Conservation (phyloP, 2,329 filamentous ascomycete genomes). For the Neurospora crassa region DNA sequence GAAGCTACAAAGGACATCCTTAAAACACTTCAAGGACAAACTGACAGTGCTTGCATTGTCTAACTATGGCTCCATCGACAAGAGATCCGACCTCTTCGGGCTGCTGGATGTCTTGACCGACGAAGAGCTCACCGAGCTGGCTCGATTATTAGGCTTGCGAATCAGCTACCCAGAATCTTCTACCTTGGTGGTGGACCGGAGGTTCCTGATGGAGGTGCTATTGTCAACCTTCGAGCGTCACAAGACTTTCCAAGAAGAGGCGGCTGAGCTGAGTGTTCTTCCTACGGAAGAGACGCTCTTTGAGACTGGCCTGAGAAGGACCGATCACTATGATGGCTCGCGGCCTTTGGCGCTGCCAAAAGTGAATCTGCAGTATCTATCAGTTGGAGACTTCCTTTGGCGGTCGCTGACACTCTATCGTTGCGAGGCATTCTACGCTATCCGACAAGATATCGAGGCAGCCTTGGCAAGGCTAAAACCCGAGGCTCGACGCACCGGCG, state of each 20-base stretch:
- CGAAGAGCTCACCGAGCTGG: slow-evolving; percentile 61
- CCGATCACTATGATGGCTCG: slow-evolving; percentile 80
- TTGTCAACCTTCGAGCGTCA: slow-evolving; percentile 66
- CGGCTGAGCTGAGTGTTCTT: slow-evolving; percentile 61
- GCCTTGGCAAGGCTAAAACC: slow-evolving; percentile 72
- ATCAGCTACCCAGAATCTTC: slow-evolving; percentile 70
- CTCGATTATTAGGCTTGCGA: slow-evolving; percentile 63
- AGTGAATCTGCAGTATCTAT: slow-evolving; percentile 89
- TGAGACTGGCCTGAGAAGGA: slow-evolving; percentile 66
- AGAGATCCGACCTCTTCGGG: slow-evolving; percentile 65
- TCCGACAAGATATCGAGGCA: slow-evolving; percentile 82
- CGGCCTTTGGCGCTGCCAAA: slow-evolving; percentile 86
- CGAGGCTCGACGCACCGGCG: slow-evolving; percentile 51
- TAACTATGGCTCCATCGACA: slow-evolving; percentile 82
- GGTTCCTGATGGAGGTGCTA: slow-evolving; percentile 61
- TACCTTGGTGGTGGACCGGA: slow-evolving; percentile 52
- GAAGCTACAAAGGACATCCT: slow-evolving; percentile 66
- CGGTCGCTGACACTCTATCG: slow-evolving; percentile 82
- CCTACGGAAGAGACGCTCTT: slow-evolving; percentile 80
- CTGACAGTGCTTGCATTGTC: slow-evolving; percentile 84
- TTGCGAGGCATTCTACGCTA: slow-evolving; percentile 86
- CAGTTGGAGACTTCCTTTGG: slow-evolving; percentile 95
- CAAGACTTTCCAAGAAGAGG: slow-evolving; percentile 72
- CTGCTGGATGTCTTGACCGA: slow-evolving; percentile 67
- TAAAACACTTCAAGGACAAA: slow-evolving; percentile 82